Percentiles rank a stretch among this genome's conserved stretches.
These are phyloP conservation scores for Takakia lepidozioides DNA, from an alignment of 225 moss, liverwort and hornwort genomes.

Conservation along the genomic window DNA sequence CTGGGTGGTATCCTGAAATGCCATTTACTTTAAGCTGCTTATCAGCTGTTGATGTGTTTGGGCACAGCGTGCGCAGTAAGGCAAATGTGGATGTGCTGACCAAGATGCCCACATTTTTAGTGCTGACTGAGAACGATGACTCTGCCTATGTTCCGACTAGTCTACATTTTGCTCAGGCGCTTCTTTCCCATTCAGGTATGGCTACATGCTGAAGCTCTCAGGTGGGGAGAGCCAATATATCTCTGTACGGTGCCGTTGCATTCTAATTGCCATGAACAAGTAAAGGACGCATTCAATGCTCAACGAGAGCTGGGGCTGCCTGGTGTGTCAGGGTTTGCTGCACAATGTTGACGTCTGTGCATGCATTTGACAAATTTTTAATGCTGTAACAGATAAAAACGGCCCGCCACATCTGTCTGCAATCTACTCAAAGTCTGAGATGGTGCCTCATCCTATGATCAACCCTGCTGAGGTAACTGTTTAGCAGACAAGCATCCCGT, in stretches of 20 bases:
- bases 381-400: conserved; percentile 13
- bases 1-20: conserved; percentile 65
- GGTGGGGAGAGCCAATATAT: no score
- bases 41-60: conserved; percentile 52
- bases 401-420: conserved; percentile 44
- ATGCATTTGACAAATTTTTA: no score
- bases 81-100: conserved; percentile 25
- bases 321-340: no score
- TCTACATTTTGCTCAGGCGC: conserved; percentile 16
- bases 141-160: conserved; percentile 38
- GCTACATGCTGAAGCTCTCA: no score
- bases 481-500: no score
- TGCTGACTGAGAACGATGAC: conserved; percentile 64
- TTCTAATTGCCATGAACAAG: no score
- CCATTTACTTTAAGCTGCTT: conserved; percentile 51
- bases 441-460: conserved; percentile 64
- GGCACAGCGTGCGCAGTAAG: conserved; percentile 43
- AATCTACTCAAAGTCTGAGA: conserved; percentile 30
- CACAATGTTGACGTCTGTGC: no score
- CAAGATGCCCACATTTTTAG: conserved; percentile 43
- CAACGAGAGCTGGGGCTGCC: no score
- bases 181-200: conserved; percentile 25
- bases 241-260: no score
- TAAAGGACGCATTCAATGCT: neutral
- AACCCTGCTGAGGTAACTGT: conserved; percentile 52